Base-by-base conservation (phyloP, 768 basidiomycete species). In the Fomitopsis serialis region DNA sequence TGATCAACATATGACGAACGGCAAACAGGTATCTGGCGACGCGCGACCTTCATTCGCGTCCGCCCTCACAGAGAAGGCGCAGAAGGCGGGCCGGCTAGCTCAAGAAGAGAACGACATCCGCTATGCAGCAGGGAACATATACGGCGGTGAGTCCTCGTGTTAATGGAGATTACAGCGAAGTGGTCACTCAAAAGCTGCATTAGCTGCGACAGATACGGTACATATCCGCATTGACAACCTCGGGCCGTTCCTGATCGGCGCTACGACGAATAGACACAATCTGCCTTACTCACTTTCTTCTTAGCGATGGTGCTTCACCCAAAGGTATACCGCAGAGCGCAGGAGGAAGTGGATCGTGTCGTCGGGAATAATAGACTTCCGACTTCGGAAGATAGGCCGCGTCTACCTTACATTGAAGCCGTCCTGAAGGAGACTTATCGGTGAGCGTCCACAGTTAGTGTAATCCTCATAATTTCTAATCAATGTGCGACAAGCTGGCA, bases 281-380 rank as follows among this genome's bases (percentile, higher is more conserved):
- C 83, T 2, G 63, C 77, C 13, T 67, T 81, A 42, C 70, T 72
- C 29, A 78, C 82, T 35, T 83, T 89, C 65, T 63, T 89, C 24
- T 74, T 88, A 44, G 82, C 82, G 3, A 84, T 89, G 79, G 72
- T 84, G 46, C 66, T 71, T 9, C 63, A 86, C 59, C 85, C 85
- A 0, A 75, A 77, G 1, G 75, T 72, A 1, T 75, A 81, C 45
- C 70, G 56, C 35, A 78, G 75, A 47, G 86, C 82, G 0, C 85
- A 87, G 60, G 70, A 72, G 17, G 87, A 89, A 54, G 74, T 89
- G n/a, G 87, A 89, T 60, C 52, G 58, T 0, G 78, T 84, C 17
- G 68, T 83, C 27, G 81, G 80, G 12, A 54, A 61, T 35, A 75
- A 76, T 42, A 72, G 85, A 10, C 70, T 88, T 25, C 88, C 88